A percentile compares a stretch with the other conserved stretches of the same genome.
Evolutionary conservation across 2,329 filamentous ascomycete species (phyloP).

Genomic region (Beauveria bassiana): DNA sequence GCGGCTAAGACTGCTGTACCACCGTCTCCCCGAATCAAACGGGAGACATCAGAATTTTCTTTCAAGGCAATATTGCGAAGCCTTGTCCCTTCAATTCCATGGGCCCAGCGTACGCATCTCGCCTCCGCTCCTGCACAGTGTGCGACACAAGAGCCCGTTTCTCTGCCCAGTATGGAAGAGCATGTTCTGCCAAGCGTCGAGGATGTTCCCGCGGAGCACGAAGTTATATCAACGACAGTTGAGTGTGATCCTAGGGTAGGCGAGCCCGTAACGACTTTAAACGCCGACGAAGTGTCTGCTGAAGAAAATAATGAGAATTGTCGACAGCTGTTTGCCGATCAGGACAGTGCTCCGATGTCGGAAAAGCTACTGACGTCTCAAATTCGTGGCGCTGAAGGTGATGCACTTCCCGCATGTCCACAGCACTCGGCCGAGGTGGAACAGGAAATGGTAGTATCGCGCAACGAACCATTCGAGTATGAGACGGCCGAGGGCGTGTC

Average conservation of each 20-base stretch:
- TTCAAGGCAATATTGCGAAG: conserved; percentile 18
- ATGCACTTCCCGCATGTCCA: no score
- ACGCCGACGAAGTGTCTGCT: neutral
- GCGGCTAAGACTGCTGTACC: neutral
- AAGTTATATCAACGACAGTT: neutral
- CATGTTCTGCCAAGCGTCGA: neutral
- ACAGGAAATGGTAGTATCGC: neutral
- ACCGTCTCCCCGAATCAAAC: neutral
- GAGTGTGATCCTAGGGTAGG: no score
- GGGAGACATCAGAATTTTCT: conserved; percentile 14
- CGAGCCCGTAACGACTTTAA: neutral
- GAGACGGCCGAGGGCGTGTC: neutral
- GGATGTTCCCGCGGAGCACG: neutral
- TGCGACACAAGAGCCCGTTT: neutral
- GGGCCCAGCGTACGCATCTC: conserved; percentile 17
- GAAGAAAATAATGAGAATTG: neutral
- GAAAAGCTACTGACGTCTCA: neutral
- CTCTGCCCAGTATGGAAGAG: neutral
- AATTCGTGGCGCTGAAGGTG: neutral
- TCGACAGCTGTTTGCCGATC: neutral
- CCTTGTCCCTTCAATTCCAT: conserved; percentile 19
- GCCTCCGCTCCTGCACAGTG: neutral
- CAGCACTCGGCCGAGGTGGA: neutral
- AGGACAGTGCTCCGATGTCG: neutral
- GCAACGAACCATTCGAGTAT: no score